These are phyloP conservation scores for Stagonosporopsis tanaceti DNA, from an alignment of 2,329 filamentous ascomycete species.

Conservation along the genomic window DNA sequence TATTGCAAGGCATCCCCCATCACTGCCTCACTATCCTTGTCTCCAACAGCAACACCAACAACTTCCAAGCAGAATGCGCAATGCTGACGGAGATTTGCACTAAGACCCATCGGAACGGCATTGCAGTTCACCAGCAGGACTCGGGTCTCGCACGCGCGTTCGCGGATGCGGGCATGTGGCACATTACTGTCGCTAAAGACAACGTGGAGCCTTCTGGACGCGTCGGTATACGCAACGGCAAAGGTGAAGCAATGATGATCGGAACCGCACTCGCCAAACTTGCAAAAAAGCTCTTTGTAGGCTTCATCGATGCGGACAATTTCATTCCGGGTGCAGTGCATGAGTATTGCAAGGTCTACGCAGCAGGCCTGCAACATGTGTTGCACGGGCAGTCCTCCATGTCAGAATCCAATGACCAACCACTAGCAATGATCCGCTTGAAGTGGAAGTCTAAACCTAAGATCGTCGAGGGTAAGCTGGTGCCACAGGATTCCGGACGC, in stretches of 20 bases:
- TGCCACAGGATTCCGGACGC: constrained; percentile 20
- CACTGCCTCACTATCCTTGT: constrained; percentile 24
- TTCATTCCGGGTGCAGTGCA: constrained; percentile 24
- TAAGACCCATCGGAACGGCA: constrained; percentile 5
- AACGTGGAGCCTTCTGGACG: background rate
- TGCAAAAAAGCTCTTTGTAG: constrained; percentile 13
- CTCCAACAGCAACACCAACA: constrained; percentile 22
- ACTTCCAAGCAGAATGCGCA: constrained; percentile 16
- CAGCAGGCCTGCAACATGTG: constrained; percentile 24
- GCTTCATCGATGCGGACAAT: constrained; percentile 32
- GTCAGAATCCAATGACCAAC: background rate
- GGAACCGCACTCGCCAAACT: constrained; percentile 22
- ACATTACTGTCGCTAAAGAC: background rate
- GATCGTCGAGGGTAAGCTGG: constrained; percentile 17
- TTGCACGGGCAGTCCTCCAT: background rate
- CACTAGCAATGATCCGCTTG: constrained; percentile 27
- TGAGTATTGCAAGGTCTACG: constrained; percentile 30
- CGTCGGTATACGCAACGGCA: constrained; percentile 21
- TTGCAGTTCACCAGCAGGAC: constrained; percentile 21
- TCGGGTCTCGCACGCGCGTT: constrained; percentile 22
- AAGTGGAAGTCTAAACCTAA: constrained; percentile 32
- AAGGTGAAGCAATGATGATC: constrained; percentile 30
- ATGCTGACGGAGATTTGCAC: constrained; percentile 15
- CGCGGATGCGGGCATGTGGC: background rate
- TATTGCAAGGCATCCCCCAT: constrained; percentile 27